A percentile compares a stretch with the other conserved stretches of the same genome.
These are phyloP conservation scores for Aspergillus tamarii DNA, from an alignment of 2,329 filamentous ascomycete genomes.

Conservation along the genomic window DNA sequence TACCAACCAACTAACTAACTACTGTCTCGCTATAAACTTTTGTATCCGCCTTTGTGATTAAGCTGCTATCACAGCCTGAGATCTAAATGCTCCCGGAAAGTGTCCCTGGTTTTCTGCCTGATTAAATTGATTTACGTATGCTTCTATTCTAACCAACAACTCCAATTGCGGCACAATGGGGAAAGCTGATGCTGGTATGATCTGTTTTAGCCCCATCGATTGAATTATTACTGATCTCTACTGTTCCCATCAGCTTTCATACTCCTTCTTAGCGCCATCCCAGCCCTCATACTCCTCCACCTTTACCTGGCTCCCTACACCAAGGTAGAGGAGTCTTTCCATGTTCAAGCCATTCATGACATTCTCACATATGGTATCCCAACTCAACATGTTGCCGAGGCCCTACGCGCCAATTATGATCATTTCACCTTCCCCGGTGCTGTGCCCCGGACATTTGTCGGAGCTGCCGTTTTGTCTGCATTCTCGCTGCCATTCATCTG, in stretches of 20 bases:
- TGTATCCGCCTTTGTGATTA: background rate
- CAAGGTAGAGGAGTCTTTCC: conserved; percentile 98
- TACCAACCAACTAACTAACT: too few relatives aligned
- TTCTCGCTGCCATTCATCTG: conserved; percentile 68
- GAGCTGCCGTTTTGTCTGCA: conserved; percentile 74
- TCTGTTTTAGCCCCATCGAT: background rate
- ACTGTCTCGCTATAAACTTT: background rate
- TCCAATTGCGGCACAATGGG: conserved; percentile 19
- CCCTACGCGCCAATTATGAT: conserved; percentile 72
- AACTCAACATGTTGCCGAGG: conserved; percentile 54
- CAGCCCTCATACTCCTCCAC: conserved; percentile 67
- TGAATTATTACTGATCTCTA: background rate
- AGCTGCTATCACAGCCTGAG: too few relatives aligned
- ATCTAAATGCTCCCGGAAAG: background rate
- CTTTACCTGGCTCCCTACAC: conserved; percentile 81
- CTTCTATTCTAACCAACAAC: background rate
- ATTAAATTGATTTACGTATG: background rate
- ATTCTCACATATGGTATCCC: conserved; percentile 81
- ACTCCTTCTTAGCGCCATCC: conserved; percentile 57
- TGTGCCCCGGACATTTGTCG: conserved; percentile 88
- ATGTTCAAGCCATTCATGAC: conserved; percentile 91
- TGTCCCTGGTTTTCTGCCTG: background rate
- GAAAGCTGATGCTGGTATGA: conserved; percentile 30
- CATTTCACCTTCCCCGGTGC: conserved; percentile 89
- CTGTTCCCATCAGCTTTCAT: conserved; percentile 14